A percentile compares a stretch with the other conserved stretches of the same genome.
Evolutionary conservation across 2,329 filamentous ascomycete genomes (phyloP).

Genomic region (Didymella pinodella): DNA sequence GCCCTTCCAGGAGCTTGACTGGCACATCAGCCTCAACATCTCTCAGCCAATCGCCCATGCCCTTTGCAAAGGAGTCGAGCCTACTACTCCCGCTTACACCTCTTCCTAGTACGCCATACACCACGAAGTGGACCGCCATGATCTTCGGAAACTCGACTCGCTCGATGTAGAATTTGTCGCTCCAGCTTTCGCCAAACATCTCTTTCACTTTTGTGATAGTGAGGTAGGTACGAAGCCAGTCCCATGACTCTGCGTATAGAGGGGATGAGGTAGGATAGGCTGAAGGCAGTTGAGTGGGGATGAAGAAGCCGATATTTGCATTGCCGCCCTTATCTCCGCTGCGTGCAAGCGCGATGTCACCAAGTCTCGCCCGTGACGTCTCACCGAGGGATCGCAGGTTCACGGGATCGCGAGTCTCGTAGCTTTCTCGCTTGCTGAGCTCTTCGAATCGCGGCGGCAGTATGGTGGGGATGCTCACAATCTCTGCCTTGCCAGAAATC

Average conservation of each 20-base stretch:
- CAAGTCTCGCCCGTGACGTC: slow-evolving; percentile 42
- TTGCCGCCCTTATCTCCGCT: slow-evolving; percentile 52
- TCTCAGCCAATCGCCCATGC: slow-evolving; percentile 61
- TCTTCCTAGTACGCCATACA: slow-evolving; percentile 49
- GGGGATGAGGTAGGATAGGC: slow-evolving; percentile 31
- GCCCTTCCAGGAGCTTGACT: slow-evolving; percentile 37
- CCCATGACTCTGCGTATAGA: slow-evolving; percentile 39
- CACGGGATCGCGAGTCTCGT: slow-evolving; percentile 47
- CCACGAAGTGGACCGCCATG: slow-evolving; percentile 47
- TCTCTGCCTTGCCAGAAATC: background rate
- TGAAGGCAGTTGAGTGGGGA: slow-evolving; percentile 43
- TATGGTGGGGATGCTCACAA: slow-evolving; percentile 23
- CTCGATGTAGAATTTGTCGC: slow-evolving; percentile 34
- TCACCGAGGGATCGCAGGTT: slow-evolving; percentile 34
- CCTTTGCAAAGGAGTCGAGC: slow-evolving; percentile 62
- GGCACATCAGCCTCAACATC: slow-evolving; percentile 56
- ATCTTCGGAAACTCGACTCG: slow-evolving; percentile 46
- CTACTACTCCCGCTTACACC: slow-evolving; percentile 58
- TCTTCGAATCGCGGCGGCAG: slow-evolving; percentile 29
- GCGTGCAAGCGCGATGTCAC: slow-evolving; percentile 55
- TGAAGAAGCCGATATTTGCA: slow-evolving; percentile 49
- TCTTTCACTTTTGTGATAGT: slow-evolving; percentile 38
- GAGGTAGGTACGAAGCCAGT: slow-evolving; percentile 44
- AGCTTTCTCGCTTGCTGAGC: slow-evolving; percentile 32
- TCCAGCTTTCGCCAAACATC: slow-evolving; percentile 41